A percentile compares a stretch with the other conserved stretches of the same genome.
These are phyloP conservation scores for Cordyceps militaris DNA, from an alignment of 2,329 filamentous ascomycete genomes.

Conservation along the genomic window DNA sequence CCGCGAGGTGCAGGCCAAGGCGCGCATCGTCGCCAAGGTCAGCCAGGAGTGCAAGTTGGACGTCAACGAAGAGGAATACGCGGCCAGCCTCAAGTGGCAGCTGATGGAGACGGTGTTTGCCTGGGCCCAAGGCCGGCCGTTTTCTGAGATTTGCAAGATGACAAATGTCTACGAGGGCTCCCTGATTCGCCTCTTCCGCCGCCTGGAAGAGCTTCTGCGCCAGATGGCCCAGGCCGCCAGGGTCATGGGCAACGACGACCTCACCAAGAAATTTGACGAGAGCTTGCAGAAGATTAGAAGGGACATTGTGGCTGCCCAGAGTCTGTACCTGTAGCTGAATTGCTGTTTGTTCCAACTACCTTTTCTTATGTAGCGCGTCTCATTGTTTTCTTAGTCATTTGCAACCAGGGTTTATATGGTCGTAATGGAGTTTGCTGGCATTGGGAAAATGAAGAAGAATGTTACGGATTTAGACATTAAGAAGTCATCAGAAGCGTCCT, in stretches of 20 bases:
- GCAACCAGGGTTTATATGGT: constrained; percentile 9
- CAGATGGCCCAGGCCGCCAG: constrained; percentile 95
- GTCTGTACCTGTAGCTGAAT: constrained; percentile 68
- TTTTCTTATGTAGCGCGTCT: not conserved
- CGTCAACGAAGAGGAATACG: constrained; percentile 92
- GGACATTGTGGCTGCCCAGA: constrained; percentile 93
- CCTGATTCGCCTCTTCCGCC: constrained; percentile 89
- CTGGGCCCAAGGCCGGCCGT: constrained; percentile 85
- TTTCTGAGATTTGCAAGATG: constrained; percentile 98
- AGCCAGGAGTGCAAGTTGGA: constrained; percentile 90
- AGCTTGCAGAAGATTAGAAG: constrained; percentile 79
- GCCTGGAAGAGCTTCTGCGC: constrained; percentile 84
- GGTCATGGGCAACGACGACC: constrained; percentile 95
- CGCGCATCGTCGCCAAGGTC: constrained; percentile 83
- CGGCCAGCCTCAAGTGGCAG: constrained; percentile 83
- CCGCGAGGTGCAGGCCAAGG: constrained; percentile 79
- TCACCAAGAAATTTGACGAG: constrained; percentile 86
- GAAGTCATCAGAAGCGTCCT: too few relatives aligned
- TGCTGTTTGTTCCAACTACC: not conserved
- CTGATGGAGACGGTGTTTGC: constrained; percentile 93
- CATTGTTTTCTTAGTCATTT: constrained; percentile 11
- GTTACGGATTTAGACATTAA: not conserved
- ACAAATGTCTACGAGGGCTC: constrained; percentile 97
- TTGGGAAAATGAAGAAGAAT: not conserved
- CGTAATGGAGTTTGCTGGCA: constrained; percentile 8